Evolutionary conservation across 225 moss, liverwort and hornwort genomes (phyloP).

Genomic region (Pleurozium schreberi): DNA sequence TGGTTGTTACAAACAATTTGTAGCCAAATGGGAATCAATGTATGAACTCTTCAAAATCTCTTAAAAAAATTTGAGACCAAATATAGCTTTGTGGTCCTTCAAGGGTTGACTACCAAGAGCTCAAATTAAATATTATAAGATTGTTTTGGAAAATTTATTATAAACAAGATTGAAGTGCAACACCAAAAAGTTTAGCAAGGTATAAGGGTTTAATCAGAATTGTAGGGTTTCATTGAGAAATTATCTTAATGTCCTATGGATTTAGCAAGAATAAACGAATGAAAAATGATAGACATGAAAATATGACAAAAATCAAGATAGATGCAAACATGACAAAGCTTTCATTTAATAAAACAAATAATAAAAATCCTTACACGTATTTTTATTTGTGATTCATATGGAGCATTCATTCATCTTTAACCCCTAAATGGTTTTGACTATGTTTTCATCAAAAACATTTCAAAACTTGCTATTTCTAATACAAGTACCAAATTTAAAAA

Average conservation of each 20-base stretch:
- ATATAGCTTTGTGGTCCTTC: rapidly evolving
- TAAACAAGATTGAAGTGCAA: rapidly evolving
- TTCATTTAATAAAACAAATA: not conserved
- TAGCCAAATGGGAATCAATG: rapidly evolving
- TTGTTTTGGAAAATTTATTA: not conserved
- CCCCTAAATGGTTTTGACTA: no score
- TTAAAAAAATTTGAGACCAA: no score
- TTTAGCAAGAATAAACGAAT: not conserved
- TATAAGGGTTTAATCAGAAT: rapidly evolving
- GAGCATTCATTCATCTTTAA: not conserved
- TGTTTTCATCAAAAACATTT: no score
- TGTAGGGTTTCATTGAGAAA: not conserved
- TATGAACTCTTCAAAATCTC: not conserved
- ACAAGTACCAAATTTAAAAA: no score
- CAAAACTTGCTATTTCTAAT: no score
- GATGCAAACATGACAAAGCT: not conserved
- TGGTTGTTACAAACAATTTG: not conserved
- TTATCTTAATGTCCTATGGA: not conserved
- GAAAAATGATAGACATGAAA: not conserved
- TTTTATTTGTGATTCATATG: not conserved
- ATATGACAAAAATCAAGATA: not conserved
- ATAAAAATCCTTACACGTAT: no score
- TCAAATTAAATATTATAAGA: no score
- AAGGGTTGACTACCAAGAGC: rapidly evolving
- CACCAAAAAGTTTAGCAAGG: rapidly evolving